phyloP scores from a whole-genome alignment of 1,139 yeast genomes.

The Protomyces inouyei region DNA sequence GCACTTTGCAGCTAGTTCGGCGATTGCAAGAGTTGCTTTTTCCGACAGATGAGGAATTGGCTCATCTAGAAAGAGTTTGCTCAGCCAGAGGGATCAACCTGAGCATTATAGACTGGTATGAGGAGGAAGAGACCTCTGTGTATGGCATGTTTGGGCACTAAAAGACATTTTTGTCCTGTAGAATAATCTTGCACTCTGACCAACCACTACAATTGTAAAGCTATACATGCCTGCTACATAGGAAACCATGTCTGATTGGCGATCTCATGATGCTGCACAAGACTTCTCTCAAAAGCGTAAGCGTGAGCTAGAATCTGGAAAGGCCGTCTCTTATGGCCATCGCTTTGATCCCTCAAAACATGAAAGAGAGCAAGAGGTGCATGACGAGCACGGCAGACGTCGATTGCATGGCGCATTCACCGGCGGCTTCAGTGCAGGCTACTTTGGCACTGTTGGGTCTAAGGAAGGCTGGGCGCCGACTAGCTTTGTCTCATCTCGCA shows the following conservation, averaged over 20 bases:
- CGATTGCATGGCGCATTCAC: slow-evolving; percentile 41
- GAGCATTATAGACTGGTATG: not conserved
- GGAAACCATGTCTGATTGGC: not conserved
- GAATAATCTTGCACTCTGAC: not conserved
- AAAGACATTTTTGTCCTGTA: not conserved
- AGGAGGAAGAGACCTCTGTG: not conserved
- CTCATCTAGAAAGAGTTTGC: not conserved
- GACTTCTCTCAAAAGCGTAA: not conserved
- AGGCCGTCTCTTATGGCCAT: not conserved
- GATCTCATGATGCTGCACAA: not conserved
- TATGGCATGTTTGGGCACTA: not conserved
- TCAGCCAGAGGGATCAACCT: not conserved
- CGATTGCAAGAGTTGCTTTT: not conserved
- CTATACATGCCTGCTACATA: not conserved
- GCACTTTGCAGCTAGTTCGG: not conserved
- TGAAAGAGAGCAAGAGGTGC: slow-evolving; percentile 33
- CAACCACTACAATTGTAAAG: not conserved
- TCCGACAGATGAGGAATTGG: not conserved
- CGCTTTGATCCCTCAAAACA: slow-evolving; percentile 26
- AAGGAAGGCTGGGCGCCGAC: slow-evolving; percentile 40
- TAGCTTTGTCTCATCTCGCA: slow-evolving; percentile 35
- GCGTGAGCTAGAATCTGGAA: not conserved
- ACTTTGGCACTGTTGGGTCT: slow-evolving; percentile 40
- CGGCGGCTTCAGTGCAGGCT: slow-evolving; percentile 41
- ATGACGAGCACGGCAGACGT: slow-evolving; percentile 34